phyloP scores from a whole-genome alignment of 129 eudicot species.

The Flaveria bidentis region DNA sequence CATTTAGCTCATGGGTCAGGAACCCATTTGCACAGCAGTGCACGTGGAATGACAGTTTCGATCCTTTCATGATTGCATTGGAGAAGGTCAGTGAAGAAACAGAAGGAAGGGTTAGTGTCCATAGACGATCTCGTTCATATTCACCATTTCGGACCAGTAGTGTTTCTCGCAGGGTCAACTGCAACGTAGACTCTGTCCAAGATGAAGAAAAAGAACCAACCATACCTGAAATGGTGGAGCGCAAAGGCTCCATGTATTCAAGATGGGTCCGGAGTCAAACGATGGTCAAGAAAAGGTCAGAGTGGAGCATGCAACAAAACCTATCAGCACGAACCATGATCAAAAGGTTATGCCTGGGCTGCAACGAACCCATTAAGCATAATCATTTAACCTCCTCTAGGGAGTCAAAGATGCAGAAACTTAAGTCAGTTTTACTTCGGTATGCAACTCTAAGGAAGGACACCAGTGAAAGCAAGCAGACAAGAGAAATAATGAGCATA shows the following conservation, averaged over 20 bases:
- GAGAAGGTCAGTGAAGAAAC: slow-evolving; percentile 67
- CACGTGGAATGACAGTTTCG: slow-evolving; percentile 71
- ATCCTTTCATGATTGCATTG: slow-evolving; percentile 76
- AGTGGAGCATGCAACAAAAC: slow-evolving; percentile 24
- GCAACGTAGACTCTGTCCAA: slow-evolving; percentile 10
- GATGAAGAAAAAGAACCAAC: slow-evolving; percentile 24
- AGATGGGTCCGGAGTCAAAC: slow-evolving; percentile 56
- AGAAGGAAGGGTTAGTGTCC: slow-evolving; percentile 44
- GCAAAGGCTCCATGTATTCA: slow-evolving; percentile 56
- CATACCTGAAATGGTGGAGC: slow-evolving; percentile 27
- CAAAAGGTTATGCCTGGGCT: slow-evolving; percentile 27
- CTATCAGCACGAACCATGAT: slow-evolving; percentile 37
- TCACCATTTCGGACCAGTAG: slow-evolving; percentile 49
- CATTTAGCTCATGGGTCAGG: slow-evolving; percentile 38
- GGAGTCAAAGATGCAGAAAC: slow-evolving; percentile 51
- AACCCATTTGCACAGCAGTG: slow-evolving; percentile 46
- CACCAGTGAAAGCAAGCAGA: slow-evolving; percentile 30
- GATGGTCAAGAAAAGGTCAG: slow-evolving; percentile 35
- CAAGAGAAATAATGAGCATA: slow-evolving; percentile 32
- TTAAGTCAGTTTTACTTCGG: slow-evolving; percentile 55
- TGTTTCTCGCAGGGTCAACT: slow-evolving; percentile 17
- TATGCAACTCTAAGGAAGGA: slow-evolving; percentile 62
- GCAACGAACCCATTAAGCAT: slow-evolving; percentile 21
- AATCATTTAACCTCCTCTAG: slow-evolving; percentile 21
- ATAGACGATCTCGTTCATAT: slow-evolving; percentile 60